Conservation (phyloP, 225 moss, liverwort and hornwort genomes). For the Ulota crispa region DNA sequence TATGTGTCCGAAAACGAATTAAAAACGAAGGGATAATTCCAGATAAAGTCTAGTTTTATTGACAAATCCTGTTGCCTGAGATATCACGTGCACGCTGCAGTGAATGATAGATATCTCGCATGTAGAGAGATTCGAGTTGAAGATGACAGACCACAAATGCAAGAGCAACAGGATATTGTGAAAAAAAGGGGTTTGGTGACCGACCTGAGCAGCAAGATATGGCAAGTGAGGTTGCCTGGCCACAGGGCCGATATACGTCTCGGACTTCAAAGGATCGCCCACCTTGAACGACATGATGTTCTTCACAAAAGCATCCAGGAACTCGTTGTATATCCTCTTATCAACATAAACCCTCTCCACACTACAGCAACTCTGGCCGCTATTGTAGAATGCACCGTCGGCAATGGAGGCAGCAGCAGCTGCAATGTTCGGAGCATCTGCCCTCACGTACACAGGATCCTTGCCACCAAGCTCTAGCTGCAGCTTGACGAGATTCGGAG, state of each 20-base stretch:
- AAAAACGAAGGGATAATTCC: neutral
- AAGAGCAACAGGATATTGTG: neutral
- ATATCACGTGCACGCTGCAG: neutral
- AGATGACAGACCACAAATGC: neutral
- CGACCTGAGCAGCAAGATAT: conserved; percentile 81
- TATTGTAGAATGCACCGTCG: conserved; percentile 95
- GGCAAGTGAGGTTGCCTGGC: conserved; percentile 81
- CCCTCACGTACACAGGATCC: conserved; percentile 87
- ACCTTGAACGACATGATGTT: conserved; percentile 83
- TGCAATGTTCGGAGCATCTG: conserved; percentile 68
- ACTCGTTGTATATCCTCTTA: conserved; percentile 74
- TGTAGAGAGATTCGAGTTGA: neutral
- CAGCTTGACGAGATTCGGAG: conserved; percentile 87
- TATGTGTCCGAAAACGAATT: too few relatives aligned
- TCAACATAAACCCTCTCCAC: conserved; percentile 98
- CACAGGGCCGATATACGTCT: conserved; percentile 90
- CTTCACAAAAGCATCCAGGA: conserved; percentile 69
- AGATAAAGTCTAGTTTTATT: neutral
- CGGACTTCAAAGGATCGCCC: conserved; percentile 81
- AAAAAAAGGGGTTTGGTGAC: neutral
- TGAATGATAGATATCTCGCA: neutral
- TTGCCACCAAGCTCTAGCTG: conserved; percentile 97
- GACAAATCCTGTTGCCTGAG: neutral
- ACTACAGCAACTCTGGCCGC: conserved; percentile 97
- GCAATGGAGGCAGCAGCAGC: conserved; percentile 77